Evolutionary conservation across 2,329 filamentous ascomycete species (phyloP), one percentile per base, ranked within the genome.

Genomic region (Penicillium fuscoglaucum): DNA sequence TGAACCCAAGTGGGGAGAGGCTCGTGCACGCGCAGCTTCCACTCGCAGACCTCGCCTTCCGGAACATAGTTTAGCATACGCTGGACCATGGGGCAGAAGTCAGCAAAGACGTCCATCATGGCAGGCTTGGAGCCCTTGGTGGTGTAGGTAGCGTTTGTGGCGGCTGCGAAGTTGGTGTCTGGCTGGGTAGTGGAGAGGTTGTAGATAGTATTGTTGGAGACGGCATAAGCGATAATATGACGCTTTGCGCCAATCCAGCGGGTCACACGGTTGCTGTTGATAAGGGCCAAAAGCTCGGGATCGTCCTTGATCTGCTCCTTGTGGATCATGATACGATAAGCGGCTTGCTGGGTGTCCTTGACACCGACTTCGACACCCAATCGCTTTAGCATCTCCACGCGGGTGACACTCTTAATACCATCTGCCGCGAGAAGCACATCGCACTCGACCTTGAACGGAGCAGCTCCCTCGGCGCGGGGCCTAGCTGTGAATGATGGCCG

Each of bases 171-270:
- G 67, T 87, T 83, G 31, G 73, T 77, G 58, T 87, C 84, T 0
- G 85, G 84, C 60, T 88, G 86, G 0, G 82, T 78, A 2, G 86
- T 87, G 13, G 83, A 85, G 41, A 89, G 73, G 72, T 90, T 90
- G 77, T 89, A 89, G 57, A 89, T 83, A 17, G 80, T 80, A 66
- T 88, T 85, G 62, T 81, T 80, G 55, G 83, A 80, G 31, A 90
- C 81, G 0, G 86, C 82, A 66, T 90, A 90, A 1, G 85, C 86
- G 68, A 90, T 89, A 61, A 88, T 85, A 63, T 89, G 87, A 4
- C 84, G 79, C 67, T 84, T 83, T 57, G 83, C 82, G n/a, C 87
- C 86, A 51, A 89, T 87, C 83, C 85, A 89, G 40, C 87, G 79
- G 1, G 82, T 83, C 0, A 85, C 86, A 7, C 77, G 75, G 55